Conservation (phyloP, 345 rosid genomes). For the Hibiscus tridactylites region DNA sequence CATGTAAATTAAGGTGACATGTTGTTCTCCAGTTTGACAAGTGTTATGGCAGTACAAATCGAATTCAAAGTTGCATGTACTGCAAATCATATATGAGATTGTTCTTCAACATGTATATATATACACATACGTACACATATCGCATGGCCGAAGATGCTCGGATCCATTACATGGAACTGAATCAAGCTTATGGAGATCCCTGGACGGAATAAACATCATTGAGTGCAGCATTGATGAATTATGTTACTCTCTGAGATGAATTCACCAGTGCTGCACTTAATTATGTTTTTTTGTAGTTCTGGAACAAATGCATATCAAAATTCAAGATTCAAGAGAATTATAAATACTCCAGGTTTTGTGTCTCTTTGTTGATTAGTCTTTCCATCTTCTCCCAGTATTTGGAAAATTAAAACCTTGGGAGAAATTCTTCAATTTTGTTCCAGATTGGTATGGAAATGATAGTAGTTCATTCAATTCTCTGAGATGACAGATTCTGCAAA, state of each 20-base stretch:
- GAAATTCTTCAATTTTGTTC: background rate
- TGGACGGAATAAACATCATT: slow-evolving; percentile 38
- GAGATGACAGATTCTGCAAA: too few relatives aligned
- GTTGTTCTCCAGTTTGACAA: background rate
- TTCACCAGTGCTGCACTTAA: slow-evolving; percentile 34
- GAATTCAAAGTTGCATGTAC: background rate
- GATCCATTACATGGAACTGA: slow-evolving; percentile 6
- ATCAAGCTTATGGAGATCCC: slow-evolving; percentile 10
- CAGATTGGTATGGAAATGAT: too few relatives aligned
- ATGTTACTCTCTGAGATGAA: background rate
- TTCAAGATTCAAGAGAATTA: background rate
- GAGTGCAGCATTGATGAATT: slow-evolving; percentile 65
- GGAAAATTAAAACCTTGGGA: background rate
- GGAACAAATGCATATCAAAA: slow-evolving; percentile 4
- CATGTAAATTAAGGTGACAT: background rate
- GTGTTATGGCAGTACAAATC: background rate
- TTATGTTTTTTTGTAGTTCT: slow-evolving; percentile 25
- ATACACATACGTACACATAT: background rate
- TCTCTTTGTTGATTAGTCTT: background rate
- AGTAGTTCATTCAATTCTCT: too few relatives aligned
- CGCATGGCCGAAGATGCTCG: background rate
- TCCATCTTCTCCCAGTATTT: background rate
- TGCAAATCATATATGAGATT: background rate
- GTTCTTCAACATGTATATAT: background rate
- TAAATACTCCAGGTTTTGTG: background rate